Percentiles rank a stretch among this genome's conserved stretches.
phyloP scores from a whole-genome alignment of 148 eudicot genomes.

The Nepenthes mirabilis region DNA sequence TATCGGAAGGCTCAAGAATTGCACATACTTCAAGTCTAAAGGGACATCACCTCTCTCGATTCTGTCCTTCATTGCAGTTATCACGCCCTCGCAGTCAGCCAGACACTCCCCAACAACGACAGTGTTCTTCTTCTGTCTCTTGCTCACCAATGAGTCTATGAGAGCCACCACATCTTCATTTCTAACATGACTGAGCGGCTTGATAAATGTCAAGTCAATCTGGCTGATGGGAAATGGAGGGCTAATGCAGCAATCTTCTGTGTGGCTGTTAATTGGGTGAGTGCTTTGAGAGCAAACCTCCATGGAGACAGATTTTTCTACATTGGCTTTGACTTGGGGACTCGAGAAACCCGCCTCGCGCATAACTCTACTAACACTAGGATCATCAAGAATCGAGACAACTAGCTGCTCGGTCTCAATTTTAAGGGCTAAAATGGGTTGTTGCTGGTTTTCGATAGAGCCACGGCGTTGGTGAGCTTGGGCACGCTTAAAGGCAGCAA shows the following conservation, averaged over 20 bases:
- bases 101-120: constrained; percentile 45
- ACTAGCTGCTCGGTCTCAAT: constrained; percentile 73
- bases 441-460: constrained; percentile 67
- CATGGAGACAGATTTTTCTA: constrained; percentile 40
- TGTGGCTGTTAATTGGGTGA: background rate
- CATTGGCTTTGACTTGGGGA: constrained; percentile 57
- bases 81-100: constrained; percentile 37
- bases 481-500: constrained; percentile 73
- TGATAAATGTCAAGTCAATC: constrained; percentile 11
- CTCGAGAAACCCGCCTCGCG: constrained; percentile 87
- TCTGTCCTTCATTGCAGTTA: constrained; percentile 42
- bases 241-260: constrained; percentile 11
- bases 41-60: constrained; percentile 54
- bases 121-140: constrained; percentile 39
- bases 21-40: constrained; percentile 34
- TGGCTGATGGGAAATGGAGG: constrained; percentile 6
- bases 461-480: constrained; percentile 88
- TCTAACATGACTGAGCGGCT: constrained; percentile 7
- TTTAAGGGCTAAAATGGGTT: constrained; percentile 55
- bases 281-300: constrained; percentile 24
- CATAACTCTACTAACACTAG: constrained; percentile 94
- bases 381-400: constrained; percentile 71
- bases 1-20: constrained; percentile 52
- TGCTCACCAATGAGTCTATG: constrained; percentile 35
- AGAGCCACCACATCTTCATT: constrained; percentile 38